A percentile compares a stretch with the other conserved stretches of the same genome.
Conservation (phyloP, 139 green algal species). For the Chlorella vulgaris region DNA sequence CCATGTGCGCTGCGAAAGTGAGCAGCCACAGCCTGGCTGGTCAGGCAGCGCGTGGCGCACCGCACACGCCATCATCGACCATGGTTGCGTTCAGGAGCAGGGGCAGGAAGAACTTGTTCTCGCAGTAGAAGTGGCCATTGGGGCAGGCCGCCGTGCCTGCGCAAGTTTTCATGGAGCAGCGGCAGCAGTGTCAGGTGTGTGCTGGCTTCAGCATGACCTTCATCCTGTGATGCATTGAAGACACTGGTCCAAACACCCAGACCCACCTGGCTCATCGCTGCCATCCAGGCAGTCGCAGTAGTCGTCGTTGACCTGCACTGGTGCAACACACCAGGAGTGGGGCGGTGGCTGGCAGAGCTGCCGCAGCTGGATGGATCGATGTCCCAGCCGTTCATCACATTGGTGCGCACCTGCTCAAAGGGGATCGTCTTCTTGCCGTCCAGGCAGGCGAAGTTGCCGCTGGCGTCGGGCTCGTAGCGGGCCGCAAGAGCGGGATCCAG, state of each 20-base stretch:
- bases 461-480: conserved; percentile 21
- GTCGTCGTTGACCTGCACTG: conserved; percentile 85
- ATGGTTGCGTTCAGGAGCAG: conserved; percentile 73
- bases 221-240: background rate
- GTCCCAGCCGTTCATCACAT: background rate
- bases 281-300: conserved; percentile 97
- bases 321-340: background rate
- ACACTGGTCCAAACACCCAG: background rate
- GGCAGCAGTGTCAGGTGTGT: background rate
- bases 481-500: conserved; percentile 21
- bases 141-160: conserved; percentile 88
- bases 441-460: conserved; percentile 68
- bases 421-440: conserved; percentile 68
- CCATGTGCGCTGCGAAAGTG: too few species aligned
- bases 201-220: background rate
- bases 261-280: conserved; percentile 87
- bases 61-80: conserved; percentile 95
- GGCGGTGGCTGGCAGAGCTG: too few species aligned
- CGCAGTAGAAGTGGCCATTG: conserved; percentile 86
- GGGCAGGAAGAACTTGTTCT: conserved; percentile 76
- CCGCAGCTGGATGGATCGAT: background rate
- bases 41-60: conserved; percentile 49
- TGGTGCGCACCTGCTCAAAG: conserved; percentile 40
- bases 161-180: too few species aligned
- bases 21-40: background rate